These are phyloP conservation scores for Avicennia marina DNA, from an alignment of 257 asterid genomes.

Conservation along the genomic window DNA sequence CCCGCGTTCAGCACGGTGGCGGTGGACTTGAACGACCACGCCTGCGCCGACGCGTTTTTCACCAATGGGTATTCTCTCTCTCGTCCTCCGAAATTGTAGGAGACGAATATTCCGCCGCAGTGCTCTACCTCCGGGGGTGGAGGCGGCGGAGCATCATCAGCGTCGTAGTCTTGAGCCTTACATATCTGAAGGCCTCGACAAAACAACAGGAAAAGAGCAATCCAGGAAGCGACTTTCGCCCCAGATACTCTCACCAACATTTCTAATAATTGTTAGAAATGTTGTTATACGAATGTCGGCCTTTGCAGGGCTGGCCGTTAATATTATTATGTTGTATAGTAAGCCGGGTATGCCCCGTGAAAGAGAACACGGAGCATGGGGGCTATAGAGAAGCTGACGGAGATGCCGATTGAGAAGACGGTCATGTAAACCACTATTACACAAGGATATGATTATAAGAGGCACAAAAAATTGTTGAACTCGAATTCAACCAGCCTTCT, in stretches of 20 bases:
- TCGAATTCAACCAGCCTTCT: constrained; percentile 33
- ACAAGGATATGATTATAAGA: constrained; percentile 20
- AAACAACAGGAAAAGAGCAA: constrained; percentile 30
- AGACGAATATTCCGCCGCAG: constrained; percentile 63
- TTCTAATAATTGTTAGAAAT: not conserved
- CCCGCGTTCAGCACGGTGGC: constrained; percentile 58
- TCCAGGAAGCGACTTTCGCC: constrained; percentile 16
- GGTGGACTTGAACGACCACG: constrained; percentile 67
- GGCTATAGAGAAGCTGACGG: not conserved
- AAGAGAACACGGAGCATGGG: constrained; percentile 39
- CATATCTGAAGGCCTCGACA: not conserved
- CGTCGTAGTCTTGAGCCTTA: constrained; percentile 49
- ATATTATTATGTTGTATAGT: not conserved
- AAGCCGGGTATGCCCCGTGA: constrained; percentile 68
- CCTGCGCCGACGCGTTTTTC: constrained; percentile 75
- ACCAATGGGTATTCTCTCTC: constrained; percentile 69
- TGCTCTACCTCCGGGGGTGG: constrained; percentile 44
- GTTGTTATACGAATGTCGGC: not conserved
- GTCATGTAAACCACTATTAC: constrained; percentile 15
- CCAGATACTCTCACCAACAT: constrained; percentile 30
- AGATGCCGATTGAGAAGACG: constrained; percentile 11
- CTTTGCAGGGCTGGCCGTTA: not conserved
- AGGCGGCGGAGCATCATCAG: constrained; percentile 17
- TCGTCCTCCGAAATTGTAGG: constrained; percentile 60
- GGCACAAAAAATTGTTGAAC: constrained; percentile 28